phyloP scores from a whole-genome alignment of 352 stramenopile genomes.

The Aphanomyces invadans region DNA sequence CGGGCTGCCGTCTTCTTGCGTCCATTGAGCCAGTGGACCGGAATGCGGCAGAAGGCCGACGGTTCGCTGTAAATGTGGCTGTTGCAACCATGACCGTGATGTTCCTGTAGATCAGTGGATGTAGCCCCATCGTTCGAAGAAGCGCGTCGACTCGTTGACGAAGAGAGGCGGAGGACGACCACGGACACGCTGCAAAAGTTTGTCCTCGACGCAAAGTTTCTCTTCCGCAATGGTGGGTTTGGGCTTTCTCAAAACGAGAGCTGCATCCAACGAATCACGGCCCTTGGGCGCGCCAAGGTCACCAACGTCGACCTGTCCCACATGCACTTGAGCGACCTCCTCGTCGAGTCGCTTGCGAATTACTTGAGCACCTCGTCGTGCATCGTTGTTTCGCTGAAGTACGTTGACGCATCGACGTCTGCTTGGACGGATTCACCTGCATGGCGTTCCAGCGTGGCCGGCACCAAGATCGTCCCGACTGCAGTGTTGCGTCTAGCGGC shows the following conservation, averaged over 20 bases:
- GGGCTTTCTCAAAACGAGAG: constrained; percentile 44
- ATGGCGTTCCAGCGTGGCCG: constrained; percentile 11
- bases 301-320: constrained; percentile 43
- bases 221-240: constrained; percentile 60
- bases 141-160: constrained; percentile 52
- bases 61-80: neutral
- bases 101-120: neutral
- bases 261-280: constrained; percentile 47
- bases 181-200: constrained; percentile 55
- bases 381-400: constrained; percentile 38
- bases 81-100: constrained; percentile 27
- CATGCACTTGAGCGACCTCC: constrained; percentile 52
- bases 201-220: constrained; percentile 52
- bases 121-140: constrained; percentile 13
- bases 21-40: constrained; percentile 47
- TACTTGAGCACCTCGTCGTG: constrained; percentile 50
- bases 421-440: neutral
- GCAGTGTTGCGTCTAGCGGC: constrained; percentile 35
- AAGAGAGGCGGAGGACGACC: constrained; percentile 50
- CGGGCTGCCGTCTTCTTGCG: constrained; percentile 41
- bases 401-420: constrained; percentile 22
- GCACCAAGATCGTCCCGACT: constrained; percentile 47
- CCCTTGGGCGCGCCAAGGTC: constrained; percentile 32
- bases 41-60: constrained; percentile 41
- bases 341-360: constrained; percentile 43